A percentile compares a stretch with the other conserved stretches of the same genome.
Evolutionary conservation across 1,284 basidiomycete genomes (phyloP).

Genomic region (Irpex sp.): DNA sequence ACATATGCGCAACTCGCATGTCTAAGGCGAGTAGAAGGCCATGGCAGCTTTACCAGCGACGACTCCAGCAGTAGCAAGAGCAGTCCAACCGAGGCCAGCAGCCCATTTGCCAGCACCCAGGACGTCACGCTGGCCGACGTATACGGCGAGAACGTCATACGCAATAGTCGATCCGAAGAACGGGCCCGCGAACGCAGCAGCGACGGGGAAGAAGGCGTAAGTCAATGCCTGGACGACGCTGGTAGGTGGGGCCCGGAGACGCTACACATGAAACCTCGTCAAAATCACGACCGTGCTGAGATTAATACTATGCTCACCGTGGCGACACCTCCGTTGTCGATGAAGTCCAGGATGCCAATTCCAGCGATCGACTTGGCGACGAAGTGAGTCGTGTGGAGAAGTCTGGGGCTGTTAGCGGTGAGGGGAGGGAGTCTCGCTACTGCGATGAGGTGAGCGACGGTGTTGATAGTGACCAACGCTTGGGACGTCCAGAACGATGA

Average conservation of each 20-base stretch:
- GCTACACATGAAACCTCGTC: slow-evolving; percentile 9
- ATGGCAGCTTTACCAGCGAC: slow-evolving; percentile 18
- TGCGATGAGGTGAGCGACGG: slow-evolving; percentile 28
- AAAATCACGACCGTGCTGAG: too few relatives aligned
- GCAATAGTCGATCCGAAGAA: slow-evolving; percentile 26
- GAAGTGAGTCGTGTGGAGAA: slow-evolving; percentile 26
- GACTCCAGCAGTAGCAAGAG: slow-evolving; percentile 18
- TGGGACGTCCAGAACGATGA: slow-evolving; percentile 27
- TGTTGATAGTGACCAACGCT: slow-evolving; percentile 30
- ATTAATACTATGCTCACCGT: too few relatives aligned
- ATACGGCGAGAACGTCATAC: slow-evolving; percentile 26
- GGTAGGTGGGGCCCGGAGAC: slow-evolving; percentile 20
- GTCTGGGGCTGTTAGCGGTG: slow-evolving; percentile 16
- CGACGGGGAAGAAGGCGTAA: slow-evolving; percentile 21
- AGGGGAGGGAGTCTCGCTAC: slow-evolving; percentile 24
- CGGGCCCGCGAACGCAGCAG: slow-evolving; percentile 22
- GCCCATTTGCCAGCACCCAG: slow-evolving; percentile 22
- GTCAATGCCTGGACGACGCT: slow-evolving; percentile 19
- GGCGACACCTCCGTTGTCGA: slow-evolving; percentile 32
- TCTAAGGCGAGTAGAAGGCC: not conserved
- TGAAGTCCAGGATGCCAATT: slow-evolving; percentile 31
- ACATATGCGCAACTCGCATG: not conserved
- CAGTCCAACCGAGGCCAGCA: slow-evolving; percentile 23
- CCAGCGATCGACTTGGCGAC: slow-evolving; percentile 32
- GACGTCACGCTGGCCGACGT: slow-evolving; percentile 23